phyloP scores from a whole-genome alignment of 768 basidiomycete species.

The Kwoniella bestiolae region DNA sequence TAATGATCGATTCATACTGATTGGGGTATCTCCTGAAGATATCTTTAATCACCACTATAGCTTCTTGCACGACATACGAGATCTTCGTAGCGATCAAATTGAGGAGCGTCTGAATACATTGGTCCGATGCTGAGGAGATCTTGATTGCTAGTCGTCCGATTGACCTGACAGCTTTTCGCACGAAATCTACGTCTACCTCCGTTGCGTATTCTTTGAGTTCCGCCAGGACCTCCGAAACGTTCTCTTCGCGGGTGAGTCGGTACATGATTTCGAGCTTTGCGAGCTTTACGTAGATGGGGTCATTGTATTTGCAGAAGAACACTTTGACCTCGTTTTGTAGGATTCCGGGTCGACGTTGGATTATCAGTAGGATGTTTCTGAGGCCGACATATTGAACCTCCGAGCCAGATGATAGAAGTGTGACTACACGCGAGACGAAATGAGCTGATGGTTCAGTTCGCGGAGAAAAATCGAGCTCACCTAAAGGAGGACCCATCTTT shows the following conservation, averaged over 20 bases:
- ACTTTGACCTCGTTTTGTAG: constrained; percentile 97
- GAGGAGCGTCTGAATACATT: constrained; percentile 84
- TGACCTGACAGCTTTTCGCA: constrained; percentile 94
- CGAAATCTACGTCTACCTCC: constrained; percentile 97
- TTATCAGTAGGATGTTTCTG: constrained; percentile 94
- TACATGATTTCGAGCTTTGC: constrained; percentile 99
- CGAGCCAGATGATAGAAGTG: constrained; percentile 91
- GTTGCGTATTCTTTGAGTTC: constrained; percentile 99
- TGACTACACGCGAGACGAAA: constrained; percentile 64
- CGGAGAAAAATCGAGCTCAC: constrained; percentile 59
- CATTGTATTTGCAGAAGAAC: constrained; percentile 99
- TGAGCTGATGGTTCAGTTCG: not conserved
- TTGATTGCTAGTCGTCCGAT: constrained; percentile 99
- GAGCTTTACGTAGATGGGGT: constrained; percentile 97
- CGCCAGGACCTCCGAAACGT: constrained; percentile 86
- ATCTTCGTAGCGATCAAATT: constrained; percentile 89
- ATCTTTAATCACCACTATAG: constrained; percentile 95
- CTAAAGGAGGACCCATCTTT: constrained; percentile 97
- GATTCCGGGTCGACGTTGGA: constrained; percentile 88
- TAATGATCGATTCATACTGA: constrained; percentile 94
- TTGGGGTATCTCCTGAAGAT: constrained; percentile 97
- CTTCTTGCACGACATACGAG: constrained; percentile 94
- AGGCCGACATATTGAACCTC: constrained; percentile 98
- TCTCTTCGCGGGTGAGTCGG: constrained; percentile 90
- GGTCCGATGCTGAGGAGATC: constrained; percentile 83